Evolutionary conservation across 345 rosid genomes (phyloP).

Genomic region (Balakata baccata): DNA sequence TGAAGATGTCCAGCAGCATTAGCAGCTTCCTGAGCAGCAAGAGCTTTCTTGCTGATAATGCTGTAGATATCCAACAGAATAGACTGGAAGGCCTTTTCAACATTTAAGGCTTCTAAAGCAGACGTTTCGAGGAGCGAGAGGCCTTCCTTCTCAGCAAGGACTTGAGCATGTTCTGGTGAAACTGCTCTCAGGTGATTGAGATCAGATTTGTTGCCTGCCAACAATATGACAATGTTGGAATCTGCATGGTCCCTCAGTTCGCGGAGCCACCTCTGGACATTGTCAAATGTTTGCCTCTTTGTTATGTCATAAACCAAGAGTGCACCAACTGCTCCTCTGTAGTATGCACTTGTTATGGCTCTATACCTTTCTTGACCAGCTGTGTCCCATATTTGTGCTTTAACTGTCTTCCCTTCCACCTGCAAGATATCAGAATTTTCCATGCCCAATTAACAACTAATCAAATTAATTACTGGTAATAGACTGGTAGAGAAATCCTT

Average conservation of each 20-base stretch:
- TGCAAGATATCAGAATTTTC: slow-evolving; percentile 7
- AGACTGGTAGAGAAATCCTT: too few species aligned
- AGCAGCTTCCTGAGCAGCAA: slow-evolving; percentile 57
- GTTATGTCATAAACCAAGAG: slow-evolving; percentile 66
- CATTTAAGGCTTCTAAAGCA: slow-evolving; percentile 53
- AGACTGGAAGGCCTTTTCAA: slow-evolving; percentile 61
- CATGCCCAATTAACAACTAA: not conserved
- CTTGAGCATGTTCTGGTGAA: slow-evolving; percentile 33
- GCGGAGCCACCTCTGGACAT: slow-evolving; percentile 59
- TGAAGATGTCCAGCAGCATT: slow-evolving; percentile 43
- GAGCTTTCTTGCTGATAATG: slow-evolving; percentile 57
- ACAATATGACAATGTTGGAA: slow-evolving; percentile 67
- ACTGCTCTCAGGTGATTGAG: slow-evolving; percentile 54
- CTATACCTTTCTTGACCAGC: slow-evolving; percentile 73
- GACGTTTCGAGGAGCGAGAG: slow-evolving; percentile 59
- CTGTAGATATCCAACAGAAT: slow-evolving; percentile 56
- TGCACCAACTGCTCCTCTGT: slow-evolving; percentile 69
- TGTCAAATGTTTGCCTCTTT: slow-evolving; percentile 61
- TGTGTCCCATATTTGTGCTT: slow-evolving; percentile 78
- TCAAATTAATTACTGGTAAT: not conserved
- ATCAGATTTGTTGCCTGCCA: slow-evolving; percentile 69
- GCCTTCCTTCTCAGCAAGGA: slow-evolving; percentile 47
- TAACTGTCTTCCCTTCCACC: slow-evolving; percentile 70
- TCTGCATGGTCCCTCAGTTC: slow-evolving; percentile 68
- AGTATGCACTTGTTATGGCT: slow-evolving; percentile 71